These are phyloP conservation scores for Dioszegia aurantiaca DNA, from an alignment of 768 basidiomycete species.

Conservation along the genomic window DNA sequence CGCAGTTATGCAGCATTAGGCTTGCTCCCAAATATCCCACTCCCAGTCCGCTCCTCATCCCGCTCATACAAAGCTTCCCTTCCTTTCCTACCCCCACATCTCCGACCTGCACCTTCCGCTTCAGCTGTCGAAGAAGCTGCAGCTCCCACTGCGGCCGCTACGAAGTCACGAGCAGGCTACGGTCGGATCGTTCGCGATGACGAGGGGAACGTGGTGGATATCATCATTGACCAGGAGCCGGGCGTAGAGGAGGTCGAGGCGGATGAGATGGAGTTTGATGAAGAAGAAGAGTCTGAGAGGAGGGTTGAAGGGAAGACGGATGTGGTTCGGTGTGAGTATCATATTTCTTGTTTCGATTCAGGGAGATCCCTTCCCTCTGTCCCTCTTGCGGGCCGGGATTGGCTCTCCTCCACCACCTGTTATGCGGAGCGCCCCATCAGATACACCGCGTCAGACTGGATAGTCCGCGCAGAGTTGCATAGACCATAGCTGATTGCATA, in stretches of 20 bases:
- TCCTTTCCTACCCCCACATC: constrained; percentile 25
- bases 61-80: constrained; percentile 32
- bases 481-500: constrained; percentile 18
- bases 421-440: too few relatives aligned
- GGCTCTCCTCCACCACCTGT: too few relatives aligned
- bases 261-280: constrained; percentile 22
- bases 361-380: too few relatives aligned
- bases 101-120: background rate
- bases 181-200: constrained; percentile 80
- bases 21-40: constrained; percentile 44
- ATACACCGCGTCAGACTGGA: too few relatives aligned
- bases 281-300: constrained; percentile 18
- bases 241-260: constrained; percentile 43
- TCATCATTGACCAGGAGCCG: constrained; percentile 64
- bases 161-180: constrained; percentile 57
- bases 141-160: constrained; percentile 5
- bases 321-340: constrained; percentile 52
- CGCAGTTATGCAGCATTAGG: constrained; percentile 50
- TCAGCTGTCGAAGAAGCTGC: constrained; percentile 14
- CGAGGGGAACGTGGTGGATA: constrained; percentile 67
- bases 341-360: constrained; percentile 1
- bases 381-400: too few relatives aligned
- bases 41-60: constrained; percentile 34
- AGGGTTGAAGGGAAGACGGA: constrained; percentile 55
- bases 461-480: constrained; percentile 5